Base-by-base conservation (phyloP, 192 early-diverging fungal species). In the Dissophora ornata region DNA sequence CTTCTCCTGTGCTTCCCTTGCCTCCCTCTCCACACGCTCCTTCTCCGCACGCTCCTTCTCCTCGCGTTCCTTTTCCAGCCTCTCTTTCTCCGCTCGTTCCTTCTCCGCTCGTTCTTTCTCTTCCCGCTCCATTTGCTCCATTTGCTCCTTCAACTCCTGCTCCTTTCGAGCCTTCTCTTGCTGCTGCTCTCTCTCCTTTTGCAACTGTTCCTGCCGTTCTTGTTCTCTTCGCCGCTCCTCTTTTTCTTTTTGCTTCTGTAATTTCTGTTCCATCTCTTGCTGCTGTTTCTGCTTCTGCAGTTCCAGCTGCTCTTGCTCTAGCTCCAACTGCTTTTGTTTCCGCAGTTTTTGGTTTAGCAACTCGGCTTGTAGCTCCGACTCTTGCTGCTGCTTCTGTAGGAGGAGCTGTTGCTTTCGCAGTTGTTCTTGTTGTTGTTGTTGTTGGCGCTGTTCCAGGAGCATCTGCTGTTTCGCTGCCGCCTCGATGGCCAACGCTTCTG, bases 401-500 rank as follows among this genome's bases (percentile, higher is more conserved):
- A 66, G 71, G n/a, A 65, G 42, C 40, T 66, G 13, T 38, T 38
- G 36, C 36, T 38, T 38, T 13, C 36, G 60, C 30, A 52, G 44
- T 18, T 66, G 63, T 28, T 62, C 57, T 29, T 71, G 67, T 22
- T 78, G 57, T 25, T 34, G 40, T 41, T 71, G 56, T 15, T 62
- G 44, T 24, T 68, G 57, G 32, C 29, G 36, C 9, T 71, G 62
- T 26, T 51, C 53, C 13, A 41, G 51, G 24, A 62, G 59, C 62
- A 58, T 64, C 36, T 67, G 81, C 62, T 79, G 68, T 18, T 57
- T 74, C 4, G 59, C 65, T 0, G 70, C 79, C 5, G 70, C 66
- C 16, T 73, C 70, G 21, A 73, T 49, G 6, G 79, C 70, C 9
- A 71, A 44, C 21, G 70, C 71, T 33, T 80, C 79, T 25, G 79